Conservation (phyloP, 1,284 basidiomycete species). For the Melampsora americana region DNA sequence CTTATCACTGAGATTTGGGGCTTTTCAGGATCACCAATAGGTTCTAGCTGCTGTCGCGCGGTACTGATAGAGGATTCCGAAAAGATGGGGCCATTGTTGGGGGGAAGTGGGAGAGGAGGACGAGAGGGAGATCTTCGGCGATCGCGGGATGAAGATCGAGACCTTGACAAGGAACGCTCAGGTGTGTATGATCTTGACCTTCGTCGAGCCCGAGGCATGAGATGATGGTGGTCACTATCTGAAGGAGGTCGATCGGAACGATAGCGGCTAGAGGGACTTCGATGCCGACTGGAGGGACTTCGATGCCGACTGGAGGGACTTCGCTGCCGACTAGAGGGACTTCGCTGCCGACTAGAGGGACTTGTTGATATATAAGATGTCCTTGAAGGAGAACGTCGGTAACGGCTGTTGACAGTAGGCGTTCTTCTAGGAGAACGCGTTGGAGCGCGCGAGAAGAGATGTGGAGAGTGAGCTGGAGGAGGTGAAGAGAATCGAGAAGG, state of each 20-base stretch:
- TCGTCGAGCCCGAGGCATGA: slow-evolving; percentile 49
- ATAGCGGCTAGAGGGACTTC: slow-evolving; percentile 47
- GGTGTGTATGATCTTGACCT: slow-evolving; percentile 54
- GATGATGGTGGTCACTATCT: slow-evolving; percentile 47
- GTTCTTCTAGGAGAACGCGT: slow-evolving; percentile 46
- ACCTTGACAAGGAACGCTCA: slow-evolving; percentile 39
- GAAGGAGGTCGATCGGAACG: slow-evolving; percentile 18
- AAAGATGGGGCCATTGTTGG: too few relatives aligned
- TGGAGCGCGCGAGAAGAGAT: slow-evolving; percentile 49
- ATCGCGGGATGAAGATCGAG: slow-evolving; percentile 18
- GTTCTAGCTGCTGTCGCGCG: too few relatives aligned
- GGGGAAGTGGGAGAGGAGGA: background rate
- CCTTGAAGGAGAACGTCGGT: slow-evolving; percentile 51
- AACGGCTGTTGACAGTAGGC: slow-evolving; percentile 19
- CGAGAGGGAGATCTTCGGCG: slow-evolving; percentile 49
- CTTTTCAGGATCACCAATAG: too few relatives aligned
- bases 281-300: too few relatives aligned
- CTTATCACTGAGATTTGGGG: too few relatives aligned
- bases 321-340: too few relatives aligned
- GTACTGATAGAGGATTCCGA: too few relatives aligned
- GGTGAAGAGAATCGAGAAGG: slow-evolving; percentile 52
- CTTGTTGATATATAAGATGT: slow-evolving; percentile 48
- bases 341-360: too few relatives aligned
- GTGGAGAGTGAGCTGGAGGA: slow-evolving; percentile 54
- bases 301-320: too few relatives aligned